Conservation (phyloP, 2,329 filamentous ascomycete genomes). For the Aspergillus ochraceoroseus region DNA sequence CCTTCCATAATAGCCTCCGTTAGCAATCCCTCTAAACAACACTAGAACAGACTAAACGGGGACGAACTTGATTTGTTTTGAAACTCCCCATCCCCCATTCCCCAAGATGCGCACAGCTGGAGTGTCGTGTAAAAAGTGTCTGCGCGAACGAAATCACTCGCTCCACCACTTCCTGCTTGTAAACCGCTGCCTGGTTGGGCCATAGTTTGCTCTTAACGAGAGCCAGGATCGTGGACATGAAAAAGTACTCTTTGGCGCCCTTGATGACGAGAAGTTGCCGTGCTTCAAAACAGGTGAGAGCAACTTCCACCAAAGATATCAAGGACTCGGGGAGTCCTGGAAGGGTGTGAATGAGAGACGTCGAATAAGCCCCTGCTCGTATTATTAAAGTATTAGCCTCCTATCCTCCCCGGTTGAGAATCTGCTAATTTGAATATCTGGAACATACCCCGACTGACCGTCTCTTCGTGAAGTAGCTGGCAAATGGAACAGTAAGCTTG, state of each 20-base stretch:
- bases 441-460: constrained; percentile 23
- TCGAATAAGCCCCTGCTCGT: constrained; percentile 7
- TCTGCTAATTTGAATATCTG: not conserved
- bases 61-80: constrained; percentile 28
- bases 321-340: constrained; percentile 34
- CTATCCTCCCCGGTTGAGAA: no score
- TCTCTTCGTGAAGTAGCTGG: constrained; percentile 32
- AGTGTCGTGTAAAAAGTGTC: constrained; percentile 33
- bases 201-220: constrained; percentile 35
- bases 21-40: not conserved
- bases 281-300: constrained; percentile 30
- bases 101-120: constrained; percentile 32
- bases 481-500: constrained; percentile 39
- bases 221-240: constrained; percentile 36
- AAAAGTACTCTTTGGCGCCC: constrained; percentile 40
- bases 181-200: constrained; percentile 31
- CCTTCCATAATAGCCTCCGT: no score
- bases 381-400: no score
- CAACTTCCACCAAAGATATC: constrained; percentile 32
- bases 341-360: constrained; percentile 25
- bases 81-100: constrained; percentile 30
- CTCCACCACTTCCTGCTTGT: constrained; percentile 37
- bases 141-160: constrained; percentile 36
- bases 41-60: not conserved
- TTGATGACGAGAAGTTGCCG: constrained; percentile 33